These are phyloP conservation scores for Paramecium biaurelia DNA, from an alignment of 73 alveolate genomes.

Conservation along the genomic window DNA sequence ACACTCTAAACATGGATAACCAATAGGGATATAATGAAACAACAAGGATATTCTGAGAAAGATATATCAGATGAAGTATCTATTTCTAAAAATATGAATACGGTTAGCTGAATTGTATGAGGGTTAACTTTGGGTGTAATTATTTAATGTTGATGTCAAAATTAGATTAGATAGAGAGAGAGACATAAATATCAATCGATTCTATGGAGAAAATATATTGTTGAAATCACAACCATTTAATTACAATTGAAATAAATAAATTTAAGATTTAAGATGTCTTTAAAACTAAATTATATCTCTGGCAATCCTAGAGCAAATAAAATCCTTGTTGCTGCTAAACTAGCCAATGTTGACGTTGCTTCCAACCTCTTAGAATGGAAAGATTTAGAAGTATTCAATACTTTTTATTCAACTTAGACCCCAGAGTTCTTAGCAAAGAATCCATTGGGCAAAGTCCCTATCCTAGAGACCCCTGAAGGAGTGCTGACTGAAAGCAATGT, in stretches of 20 bases:
- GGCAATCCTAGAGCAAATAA: slow-evolving; percentile 73
- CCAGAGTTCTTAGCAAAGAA: slow-evolving; percentile 70
- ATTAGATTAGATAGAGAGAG: neutral
- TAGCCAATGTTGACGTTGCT: slow-evolving; percentile 51
- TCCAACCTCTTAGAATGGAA: slow-evolving; percentile 38
- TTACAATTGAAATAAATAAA: neutral
- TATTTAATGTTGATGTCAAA: neutral
- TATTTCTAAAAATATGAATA: neutral
- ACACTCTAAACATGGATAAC: too few species aligned
- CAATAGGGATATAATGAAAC: neutral
- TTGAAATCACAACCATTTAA: neutral
- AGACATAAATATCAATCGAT: neutral
- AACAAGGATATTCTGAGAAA: neutral
- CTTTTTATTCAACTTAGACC: slow-evolving; percentile 46
- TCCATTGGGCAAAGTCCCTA: slow-evolving; percentile 81
- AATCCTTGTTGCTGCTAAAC: slow-evolving; percentile 55
- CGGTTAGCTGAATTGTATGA: neutral
- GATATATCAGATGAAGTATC: neutral
- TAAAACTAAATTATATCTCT: neutral
- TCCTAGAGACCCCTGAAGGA: slow-evolving; percentile 76
- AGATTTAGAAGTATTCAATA: slow-evolving; percentile 14
- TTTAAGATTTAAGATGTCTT: slow-evolving; percentile 32
- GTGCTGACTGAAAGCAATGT: slow-evolving; percentile 71
- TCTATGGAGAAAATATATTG: neutral
- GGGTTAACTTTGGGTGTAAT: neutral